Evolutionary conservation across 2,329 filamentous ascomycete species (phyloP).

Genomic region (Claviceps humidiphila): DNA sequence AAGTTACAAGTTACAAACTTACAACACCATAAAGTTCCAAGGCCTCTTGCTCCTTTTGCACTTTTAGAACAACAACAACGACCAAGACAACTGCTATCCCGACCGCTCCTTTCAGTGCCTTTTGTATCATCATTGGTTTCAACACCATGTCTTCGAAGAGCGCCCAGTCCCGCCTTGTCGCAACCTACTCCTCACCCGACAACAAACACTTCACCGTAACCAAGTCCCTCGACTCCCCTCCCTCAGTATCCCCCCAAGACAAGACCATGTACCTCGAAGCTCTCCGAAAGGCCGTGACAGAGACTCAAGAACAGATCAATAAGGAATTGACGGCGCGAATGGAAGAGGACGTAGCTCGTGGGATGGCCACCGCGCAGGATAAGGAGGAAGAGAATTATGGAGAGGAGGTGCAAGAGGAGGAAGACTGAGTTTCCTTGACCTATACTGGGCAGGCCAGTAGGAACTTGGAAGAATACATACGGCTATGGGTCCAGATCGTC

Average conservation of each 20-base stretch:
- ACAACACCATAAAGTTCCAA: too few species aligned
- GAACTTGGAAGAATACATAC: background rate
- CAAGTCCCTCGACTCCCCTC: constrained; percentile 22
- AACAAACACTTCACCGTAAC: constrained; percentile 33
- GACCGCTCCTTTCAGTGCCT: too few species aligned
- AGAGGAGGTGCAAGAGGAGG: constrained; percentile 64
- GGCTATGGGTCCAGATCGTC: background rate
- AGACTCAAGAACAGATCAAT: constrained; percentile 57
- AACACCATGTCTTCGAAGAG: background rate
- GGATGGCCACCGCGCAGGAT: constrained; percentile 25
- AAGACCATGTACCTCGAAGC: constrained; percentile 47
- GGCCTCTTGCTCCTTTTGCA: too few species aligned
- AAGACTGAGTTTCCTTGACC: constrained; percentile 12
- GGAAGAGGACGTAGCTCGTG: constrained; percentile 53
- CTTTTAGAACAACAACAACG: too few species aligned
- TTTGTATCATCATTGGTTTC: too few species aligned
- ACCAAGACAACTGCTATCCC: too few species aligned
- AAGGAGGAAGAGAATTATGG: constrained; percentile 71
- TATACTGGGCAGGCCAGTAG: background rate
- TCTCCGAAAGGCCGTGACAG: constrained; percentile 42
- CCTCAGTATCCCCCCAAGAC: constrained; percentile 25
- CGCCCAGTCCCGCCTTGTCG: constrained; percentile 22
- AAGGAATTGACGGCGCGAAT: constrained; percentile 58
- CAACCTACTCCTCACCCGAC: constrained; percentile 40
- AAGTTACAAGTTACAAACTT: too few species aligned